These are phyloP conservation scores for Eucalyptus regnans DNA, from an alignment of 345 rosid species.

Conservation along the genomic window DNA sequence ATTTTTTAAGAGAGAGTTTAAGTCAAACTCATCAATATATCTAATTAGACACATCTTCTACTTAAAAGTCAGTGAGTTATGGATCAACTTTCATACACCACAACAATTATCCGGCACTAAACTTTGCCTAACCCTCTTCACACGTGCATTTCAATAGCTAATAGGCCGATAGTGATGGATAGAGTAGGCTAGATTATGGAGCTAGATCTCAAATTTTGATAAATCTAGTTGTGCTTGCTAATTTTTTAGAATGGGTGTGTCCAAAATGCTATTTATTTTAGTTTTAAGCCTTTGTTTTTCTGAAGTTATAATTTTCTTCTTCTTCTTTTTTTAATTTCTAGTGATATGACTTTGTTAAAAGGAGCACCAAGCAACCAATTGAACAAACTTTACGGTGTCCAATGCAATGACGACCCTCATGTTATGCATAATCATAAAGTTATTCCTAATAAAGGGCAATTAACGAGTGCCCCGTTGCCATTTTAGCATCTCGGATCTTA, in stretches of 20 bases:
- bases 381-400: no score
- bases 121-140: neutral
- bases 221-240: fast-evolving
- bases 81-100: neutral
- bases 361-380: no score
- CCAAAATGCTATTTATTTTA: neutral
- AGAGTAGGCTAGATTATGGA: neutral
- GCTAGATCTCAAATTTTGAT: neutral
- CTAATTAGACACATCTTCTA: neutral
- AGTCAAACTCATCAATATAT: neutral
- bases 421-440: no score
- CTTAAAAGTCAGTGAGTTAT: neutral
- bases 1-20: neutral
- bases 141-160: neutral
- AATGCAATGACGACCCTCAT: no score
- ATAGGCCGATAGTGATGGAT: fast-evolving
- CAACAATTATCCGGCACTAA: fast-evolving
- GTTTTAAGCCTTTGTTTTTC: neutral
- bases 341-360: no score
- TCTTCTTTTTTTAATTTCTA: no score
- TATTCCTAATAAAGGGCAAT: no score
- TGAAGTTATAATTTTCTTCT: neutral
- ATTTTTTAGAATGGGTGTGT: neutral
- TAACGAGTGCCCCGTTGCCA: no score
- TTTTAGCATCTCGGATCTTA: no score